Conservation (phyloP, 2,329 filamentous ascomycete species). For the Lizonia empirigonia region DNA sequence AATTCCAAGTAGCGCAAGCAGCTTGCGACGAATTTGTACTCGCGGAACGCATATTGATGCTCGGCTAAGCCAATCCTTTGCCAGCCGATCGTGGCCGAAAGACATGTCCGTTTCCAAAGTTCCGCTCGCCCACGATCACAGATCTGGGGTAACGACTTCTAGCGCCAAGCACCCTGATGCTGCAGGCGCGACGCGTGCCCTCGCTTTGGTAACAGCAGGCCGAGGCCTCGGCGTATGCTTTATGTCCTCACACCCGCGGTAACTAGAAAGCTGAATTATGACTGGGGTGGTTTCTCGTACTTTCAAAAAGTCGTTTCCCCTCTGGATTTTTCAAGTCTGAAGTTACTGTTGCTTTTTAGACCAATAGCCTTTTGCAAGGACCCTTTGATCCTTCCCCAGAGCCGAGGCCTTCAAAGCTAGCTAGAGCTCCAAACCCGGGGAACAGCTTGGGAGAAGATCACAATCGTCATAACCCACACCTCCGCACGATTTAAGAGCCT, state of each 20-base stretch:
- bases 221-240: constrained; percentile 42
- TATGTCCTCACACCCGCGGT: constrained; percentile 43
- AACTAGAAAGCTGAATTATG: constrained; percentile 26
- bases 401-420: constrained; percentile 26
- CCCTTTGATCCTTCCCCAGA: constrained; percentile 28
- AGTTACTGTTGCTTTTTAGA: constrained; percentile 6
- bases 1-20: neutral
- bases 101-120: constrained; percentile 27
- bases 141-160: constrained; percentile 39
- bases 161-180: constrained; percentile 27
- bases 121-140: constrained; percentile 45
- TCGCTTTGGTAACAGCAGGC: constrained; percentile 27
- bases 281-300: constrained; percentile 30
- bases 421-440: constrained; percentile 24
- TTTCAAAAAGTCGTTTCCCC: constrained; percentile 11
- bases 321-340: constrained; percentile 9
- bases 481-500: neutral
- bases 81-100: constrained; percentile 41
- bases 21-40: neutral
- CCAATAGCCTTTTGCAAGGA: constrained; percentile 8
- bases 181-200: constrained; percentile 29
- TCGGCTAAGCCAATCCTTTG: constrained; percentile 14
- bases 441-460: constrained; percentile 14
- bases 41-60: too few relatives aligned
- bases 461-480: constrained; percentile 21